A percentile compares a stretch with the other conserved stretches of the same genome.
phyloP scores from a whole-genome alignment of 495 filamentous ascomycete genomes.

The Hyphodiscus hymeniophilus region DNA sequence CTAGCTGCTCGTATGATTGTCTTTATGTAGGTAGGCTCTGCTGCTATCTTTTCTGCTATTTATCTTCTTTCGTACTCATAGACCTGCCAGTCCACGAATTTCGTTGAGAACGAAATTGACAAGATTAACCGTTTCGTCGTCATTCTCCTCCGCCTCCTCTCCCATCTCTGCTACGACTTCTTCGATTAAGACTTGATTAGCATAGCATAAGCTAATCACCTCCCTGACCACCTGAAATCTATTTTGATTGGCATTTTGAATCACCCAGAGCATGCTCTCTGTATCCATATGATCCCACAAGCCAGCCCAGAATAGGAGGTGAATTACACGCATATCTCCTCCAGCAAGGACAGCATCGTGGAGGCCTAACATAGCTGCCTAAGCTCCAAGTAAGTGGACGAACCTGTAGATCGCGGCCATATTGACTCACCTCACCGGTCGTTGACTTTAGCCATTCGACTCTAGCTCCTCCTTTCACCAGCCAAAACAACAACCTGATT shows the following conservation, averaged over 20 bases:
- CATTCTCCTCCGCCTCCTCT: conserved; percentile 6
- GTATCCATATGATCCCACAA: conserved; percentile 6
- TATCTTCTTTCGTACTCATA: no score
- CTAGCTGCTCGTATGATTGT: no score
- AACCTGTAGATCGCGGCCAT: not conserved
- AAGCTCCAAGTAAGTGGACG: not conserved
- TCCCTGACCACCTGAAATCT: conserved; percentile 7
- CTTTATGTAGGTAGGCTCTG: no score
- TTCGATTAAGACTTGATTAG: not conserved
- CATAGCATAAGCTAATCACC: conserved; percentile 1
- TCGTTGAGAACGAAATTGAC: not conserved
- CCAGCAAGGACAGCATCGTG: conserved; percentile 8
- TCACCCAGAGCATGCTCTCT: conserved; percentile 9
- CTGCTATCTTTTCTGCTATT: no score
- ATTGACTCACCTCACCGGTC: conserved; percentile 18
- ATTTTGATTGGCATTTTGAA: conserved; percentile 17
- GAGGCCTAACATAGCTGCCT: conserved; percentile 16
- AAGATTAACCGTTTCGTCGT: conserved; percentile 9
- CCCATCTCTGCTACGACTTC: conserved; percentile 1
- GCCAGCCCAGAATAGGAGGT: conserved; percentile 12
- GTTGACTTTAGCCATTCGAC: conserved; percentile 16
- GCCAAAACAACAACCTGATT: conserved; percentile 15
- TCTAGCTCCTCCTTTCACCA: conserved; percentile 15
- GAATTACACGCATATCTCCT: conserved; percentile 13
- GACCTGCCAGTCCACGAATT: no score